A percentile compares a stretch with the other conserved stretches of the same genome.
Evolutionary conservation across 495 filamentous ascomycete species (phyloP).

Genomic region (Xylaria sp.): DNA sequence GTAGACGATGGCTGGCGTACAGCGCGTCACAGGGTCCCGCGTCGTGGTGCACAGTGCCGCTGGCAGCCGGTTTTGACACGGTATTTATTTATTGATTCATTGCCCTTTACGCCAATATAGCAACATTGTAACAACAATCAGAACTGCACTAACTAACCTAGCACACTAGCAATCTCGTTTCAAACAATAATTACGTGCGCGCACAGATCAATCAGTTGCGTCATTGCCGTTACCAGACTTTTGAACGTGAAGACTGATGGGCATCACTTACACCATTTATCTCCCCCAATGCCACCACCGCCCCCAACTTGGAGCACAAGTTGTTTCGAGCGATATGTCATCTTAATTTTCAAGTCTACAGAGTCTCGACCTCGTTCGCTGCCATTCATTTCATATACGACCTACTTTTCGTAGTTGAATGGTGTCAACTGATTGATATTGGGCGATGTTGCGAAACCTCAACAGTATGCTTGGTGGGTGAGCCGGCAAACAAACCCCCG

Average conservation of each 20-base stretch:
- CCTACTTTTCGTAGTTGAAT: neutral
- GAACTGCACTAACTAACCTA: too few species aligned
- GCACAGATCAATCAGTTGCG: neutral
- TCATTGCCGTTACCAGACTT: neutral
- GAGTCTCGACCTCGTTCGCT: neutral
- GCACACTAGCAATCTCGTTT: conserved; percentile 1
- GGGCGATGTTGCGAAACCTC: neutral
- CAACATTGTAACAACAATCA: conserved; percentile 13
- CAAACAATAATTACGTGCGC: neutral
- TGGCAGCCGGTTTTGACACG: neutral
- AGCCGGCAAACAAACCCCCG: neutral
- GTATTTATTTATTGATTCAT: conserved; percentile 29
- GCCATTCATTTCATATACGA: neutral
- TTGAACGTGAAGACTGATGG: neutral
- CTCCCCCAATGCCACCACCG: neutral
- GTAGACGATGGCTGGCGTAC: conserved; percentile 17
- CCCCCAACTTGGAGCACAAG: neutral
- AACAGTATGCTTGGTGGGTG: neutral
- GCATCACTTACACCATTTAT: neutral
- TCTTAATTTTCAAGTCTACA: neutral
- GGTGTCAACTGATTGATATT: neutral
- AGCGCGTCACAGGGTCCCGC: conserved; percentile 28
- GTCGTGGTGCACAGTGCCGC: conserved; percentile 27
- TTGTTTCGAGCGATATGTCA: neutral
- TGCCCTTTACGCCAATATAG: conserved; percentile 6